These are phyloP conservation scores for Trichoderma sp. DNA, from an alignment of 2,329 filamentous ascomycete genomes.

Conservation along the genomic window DNA sequence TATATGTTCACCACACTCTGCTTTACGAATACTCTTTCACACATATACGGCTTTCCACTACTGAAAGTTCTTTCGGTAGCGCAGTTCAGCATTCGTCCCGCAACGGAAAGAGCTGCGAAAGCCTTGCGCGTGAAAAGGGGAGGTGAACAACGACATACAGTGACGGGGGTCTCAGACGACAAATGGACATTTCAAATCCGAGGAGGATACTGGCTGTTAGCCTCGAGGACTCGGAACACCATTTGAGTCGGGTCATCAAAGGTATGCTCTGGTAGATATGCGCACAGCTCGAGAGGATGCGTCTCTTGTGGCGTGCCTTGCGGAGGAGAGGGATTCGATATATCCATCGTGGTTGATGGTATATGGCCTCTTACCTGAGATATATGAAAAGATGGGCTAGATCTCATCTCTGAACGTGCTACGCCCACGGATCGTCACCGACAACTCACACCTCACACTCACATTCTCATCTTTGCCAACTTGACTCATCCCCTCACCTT, in stretches of 20 bases:
- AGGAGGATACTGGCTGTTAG: constrained; percentile 62
- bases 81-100: too few relatives aligned
- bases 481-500: neutral
- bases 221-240: constrained; percentile 49
- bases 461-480: neutral
- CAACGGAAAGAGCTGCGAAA: too few relatives aligned
- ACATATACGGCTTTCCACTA: too few relatives aligned
- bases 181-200: constrained; percentile 51
- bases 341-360: too few relatives aligned
- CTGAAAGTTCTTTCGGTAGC: too few relatives aligned
- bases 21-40: too few relatives aligned
- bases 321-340: too few relatives aligned
- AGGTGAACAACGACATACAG: too few relatives aligned
- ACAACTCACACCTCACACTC: neutral
- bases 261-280: constrained; percentile 43
- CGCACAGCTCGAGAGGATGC: neutral
- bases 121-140: too few relatives aligned
- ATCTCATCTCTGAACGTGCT: neutral
- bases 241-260: constrained; percentile 55
- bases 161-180: too few relatives aligned
- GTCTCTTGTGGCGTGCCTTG: neutral
- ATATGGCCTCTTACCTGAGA: neutral
- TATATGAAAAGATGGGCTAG: neutral
- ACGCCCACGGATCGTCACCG: neutral
- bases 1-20: too few relatives aligned